Evolutionary conservation across 2,329 filamentous ascomycete species (phyloP), one percentile per base, ranked within the genome.

Genomic region (Penicillium expansum): DNA sequence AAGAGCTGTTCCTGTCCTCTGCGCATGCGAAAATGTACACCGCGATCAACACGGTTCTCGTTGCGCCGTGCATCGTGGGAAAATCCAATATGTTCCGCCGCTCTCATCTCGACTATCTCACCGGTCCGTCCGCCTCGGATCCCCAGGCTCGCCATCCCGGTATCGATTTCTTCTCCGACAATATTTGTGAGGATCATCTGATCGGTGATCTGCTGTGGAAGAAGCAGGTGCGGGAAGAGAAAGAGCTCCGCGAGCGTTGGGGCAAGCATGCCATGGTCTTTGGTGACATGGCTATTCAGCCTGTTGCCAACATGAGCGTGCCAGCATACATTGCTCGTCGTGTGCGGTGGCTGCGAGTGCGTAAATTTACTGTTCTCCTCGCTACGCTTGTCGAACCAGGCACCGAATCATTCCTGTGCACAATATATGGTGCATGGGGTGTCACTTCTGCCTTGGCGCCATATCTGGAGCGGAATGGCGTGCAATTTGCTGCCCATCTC

Each of bases 1-100:
- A 99, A 71, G 94, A 99, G 71, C 86, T 93, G 74, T 99, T 97
- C 77, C 89, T 99, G 82, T 88, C 91, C 0, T 94, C 92, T 0
- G 86, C 91, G 0, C 94, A 99, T 73, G 91, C 92, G 66, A 99
- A 99, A 71, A 97, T 99, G 80, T 99, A 99, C 78, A 89, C 88
- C 9, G 94, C 93, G 59, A 99, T 99, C 82, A 97, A 97, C 75
- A 90, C 91, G 0, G 91, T 97, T 16, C 83, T 89, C 4, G 78
- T 97, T 51, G 94, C 94, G 0, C 94, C 95, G 9, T 99, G 94
- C 74, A 89, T 96, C 56, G 88, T 97, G 22, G 94, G 94, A 49
- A 99, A 99, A 78, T 96, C 91, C 68, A 97, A 95, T 77, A 97
- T 99, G 92, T 99, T 97, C 76, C 89, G 94, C 57, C 90, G 89